phyloP scores from a whole-genome alignment of 1,284 basidiomycete genomes.

The Papiliotrema laurentii region DNA sequence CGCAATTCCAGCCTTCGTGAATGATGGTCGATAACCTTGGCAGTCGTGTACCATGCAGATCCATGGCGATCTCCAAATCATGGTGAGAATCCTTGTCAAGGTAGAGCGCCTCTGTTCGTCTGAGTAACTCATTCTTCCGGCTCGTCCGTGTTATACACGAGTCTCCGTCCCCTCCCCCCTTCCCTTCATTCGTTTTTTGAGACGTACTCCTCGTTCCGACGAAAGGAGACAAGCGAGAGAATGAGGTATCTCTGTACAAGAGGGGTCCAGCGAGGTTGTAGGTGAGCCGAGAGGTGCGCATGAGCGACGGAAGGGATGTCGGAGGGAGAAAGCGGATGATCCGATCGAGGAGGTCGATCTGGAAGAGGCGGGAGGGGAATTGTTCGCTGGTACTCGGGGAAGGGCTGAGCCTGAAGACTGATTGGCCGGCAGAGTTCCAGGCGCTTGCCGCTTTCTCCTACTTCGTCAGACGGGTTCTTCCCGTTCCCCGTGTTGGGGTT shows the following conservation, averaged over 20 bases:
- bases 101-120: no score
- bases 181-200: neutral
- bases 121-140: neutral
- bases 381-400: neutral
- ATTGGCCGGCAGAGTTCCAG: neutral
- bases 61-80: no score
- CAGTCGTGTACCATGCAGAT: no score
- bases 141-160: neutral
- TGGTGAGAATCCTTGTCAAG: no score
- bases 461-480: no score
- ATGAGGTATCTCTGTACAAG: neutral
- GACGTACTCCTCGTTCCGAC: no score
- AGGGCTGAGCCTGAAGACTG: no score
- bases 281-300: neutral
- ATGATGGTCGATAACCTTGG: no score
- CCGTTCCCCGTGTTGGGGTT: no score
- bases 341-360: neutral
- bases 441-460: neutral
- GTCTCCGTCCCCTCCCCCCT: no score
- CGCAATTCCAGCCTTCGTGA: no score
- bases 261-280: neutral
- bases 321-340: neutral
- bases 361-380: neutral
- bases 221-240: neutral
- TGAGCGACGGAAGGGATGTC: neutral